A percentile compares a stretch with the other conserved stretches of the same genome.
These are phyloP conservation scores for Angomonas deanei DNA, from an alignment of 208 protist genomes.

Conservation along the genomic window DNA sequence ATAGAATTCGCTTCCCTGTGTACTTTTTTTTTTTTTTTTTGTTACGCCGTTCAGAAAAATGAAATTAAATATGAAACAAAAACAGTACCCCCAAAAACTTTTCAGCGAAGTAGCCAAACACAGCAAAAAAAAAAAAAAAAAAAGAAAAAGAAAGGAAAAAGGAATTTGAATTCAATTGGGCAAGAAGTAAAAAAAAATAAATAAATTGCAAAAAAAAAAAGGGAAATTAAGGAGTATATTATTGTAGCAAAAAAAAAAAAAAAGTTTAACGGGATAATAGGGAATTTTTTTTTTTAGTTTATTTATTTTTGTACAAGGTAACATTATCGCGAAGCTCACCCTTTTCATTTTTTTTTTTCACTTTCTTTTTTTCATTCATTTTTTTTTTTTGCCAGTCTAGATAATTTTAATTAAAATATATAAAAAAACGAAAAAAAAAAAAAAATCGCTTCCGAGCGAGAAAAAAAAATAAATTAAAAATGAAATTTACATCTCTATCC, in stretches of 20 bases:
- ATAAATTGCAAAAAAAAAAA: conserved; percentile 1
- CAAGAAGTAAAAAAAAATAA: not conserved
- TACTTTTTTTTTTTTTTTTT: conserved; percentile 14
- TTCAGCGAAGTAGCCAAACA: not conserved
- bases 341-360: conserved; percentile 9
- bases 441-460: not conserved
- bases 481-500: too few relatives aligned
- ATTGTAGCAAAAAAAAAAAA: not conserved
- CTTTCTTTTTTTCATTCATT: conserved; percentile 10
- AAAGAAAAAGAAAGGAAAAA: too few relatives aligned
- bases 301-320: conserved; percentile 2
- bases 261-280: not conserved
- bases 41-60: conserved; percentile 9
- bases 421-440: conserved; percentile 9
- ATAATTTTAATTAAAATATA: conserved; percentile 5
- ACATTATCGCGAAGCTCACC: not conserved
- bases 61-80: too few relatives aligned
- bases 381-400: conserved; percentile 4
- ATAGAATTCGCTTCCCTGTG: too few relatives aligned
- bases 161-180: too few relatives aligned
- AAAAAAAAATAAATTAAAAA: not conserved
- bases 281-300: not conserved
- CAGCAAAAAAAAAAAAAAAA: not conserved
- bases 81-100: too few relatives aligned
- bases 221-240: not conserved